Conservation (phyloP, 2,329 filamentous ascomycete genomes). For the Phoma sp. region DNA sequence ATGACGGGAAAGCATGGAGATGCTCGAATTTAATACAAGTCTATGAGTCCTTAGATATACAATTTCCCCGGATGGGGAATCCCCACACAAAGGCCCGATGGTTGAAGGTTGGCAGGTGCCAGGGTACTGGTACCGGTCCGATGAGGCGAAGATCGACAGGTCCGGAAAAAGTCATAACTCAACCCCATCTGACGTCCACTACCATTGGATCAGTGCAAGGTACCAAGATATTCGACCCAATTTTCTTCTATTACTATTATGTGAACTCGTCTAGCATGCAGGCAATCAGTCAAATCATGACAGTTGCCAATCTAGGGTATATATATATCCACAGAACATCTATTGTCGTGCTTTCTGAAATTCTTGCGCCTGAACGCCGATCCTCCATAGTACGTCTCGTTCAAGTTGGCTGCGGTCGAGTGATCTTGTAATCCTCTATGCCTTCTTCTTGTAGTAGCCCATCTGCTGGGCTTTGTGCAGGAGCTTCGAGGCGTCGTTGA, state of each 20-base stretch:
- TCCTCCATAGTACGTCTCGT: not conserved
- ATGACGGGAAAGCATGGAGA: no score
- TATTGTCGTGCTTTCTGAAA: not conserved
- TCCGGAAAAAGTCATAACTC: not conserved
- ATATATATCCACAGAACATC: not conserved
- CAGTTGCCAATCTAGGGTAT: constrained; percentile 13
- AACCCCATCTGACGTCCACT: not conserved
- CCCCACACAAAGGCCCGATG: no score
- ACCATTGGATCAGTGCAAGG: not conserved
- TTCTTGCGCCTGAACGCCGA: not conserved
- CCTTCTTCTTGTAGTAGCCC: constrained; percentile 41
- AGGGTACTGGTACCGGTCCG: no score
- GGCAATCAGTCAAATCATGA: not conserved
- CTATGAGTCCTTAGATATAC: no score
- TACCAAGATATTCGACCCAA: not conserved
- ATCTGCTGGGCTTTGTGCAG: constrained; percentile 37
- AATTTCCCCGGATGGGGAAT: no score
- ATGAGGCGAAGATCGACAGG: not conserved
- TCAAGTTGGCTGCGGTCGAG: not conserved
- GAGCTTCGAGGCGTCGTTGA: constrained; percentile 45
- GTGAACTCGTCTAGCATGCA: not conserved
- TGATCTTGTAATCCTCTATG: not conserved
- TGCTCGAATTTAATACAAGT: no score
- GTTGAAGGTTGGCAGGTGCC: no score
- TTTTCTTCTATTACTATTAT: not conserved